These are phyloP conservation scores for Acer yangbiense DNA, from an alignment of 345 rosid species.

Conservation along the genomic window DNA sequence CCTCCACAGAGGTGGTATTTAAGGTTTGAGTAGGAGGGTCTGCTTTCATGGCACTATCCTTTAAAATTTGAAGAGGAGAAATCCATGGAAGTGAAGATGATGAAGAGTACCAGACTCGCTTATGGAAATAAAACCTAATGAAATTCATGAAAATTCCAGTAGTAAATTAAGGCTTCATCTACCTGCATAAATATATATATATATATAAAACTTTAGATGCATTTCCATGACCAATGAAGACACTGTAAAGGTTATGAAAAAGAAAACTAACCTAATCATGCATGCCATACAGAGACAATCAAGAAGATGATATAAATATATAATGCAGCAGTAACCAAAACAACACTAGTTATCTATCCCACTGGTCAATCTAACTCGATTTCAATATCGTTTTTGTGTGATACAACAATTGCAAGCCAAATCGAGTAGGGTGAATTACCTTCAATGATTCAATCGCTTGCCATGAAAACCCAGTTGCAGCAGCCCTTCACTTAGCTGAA, in stretches of 20 bases:
- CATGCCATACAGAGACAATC: background rate
- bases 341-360: no score
- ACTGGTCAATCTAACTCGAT: no score
- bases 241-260: background rate
- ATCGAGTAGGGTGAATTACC: background rate
- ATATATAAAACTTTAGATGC: background rate
- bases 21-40: constrained; percentile 41
- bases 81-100: constrained; percentile 63
- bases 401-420: background rate
- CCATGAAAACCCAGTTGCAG: background rate
- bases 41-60: constrained; percentile 22
- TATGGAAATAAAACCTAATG: constrained; percentile 12
- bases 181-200: constrained; percentile 13
- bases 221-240: background rate
- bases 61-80: constrained; percentile 47
- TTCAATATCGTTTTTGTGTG: no score
- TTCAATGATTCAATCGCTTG: background rate
- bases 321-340: background rate
- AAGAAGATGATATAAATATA: background rate
- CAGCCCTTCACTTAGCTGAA: background rate
- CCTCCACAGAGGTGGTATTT: constrained; percentile 21
- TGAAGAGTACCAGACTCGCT: constrained; percentile 22
- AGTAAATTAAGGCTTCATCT: background rate
- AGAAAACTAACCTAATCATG: background rate
- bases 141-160: constrained; percentile 16